phyloP scores from a whole-genome alignment of 306 rosid genomes.

The Medicago lupulina region DNA sequence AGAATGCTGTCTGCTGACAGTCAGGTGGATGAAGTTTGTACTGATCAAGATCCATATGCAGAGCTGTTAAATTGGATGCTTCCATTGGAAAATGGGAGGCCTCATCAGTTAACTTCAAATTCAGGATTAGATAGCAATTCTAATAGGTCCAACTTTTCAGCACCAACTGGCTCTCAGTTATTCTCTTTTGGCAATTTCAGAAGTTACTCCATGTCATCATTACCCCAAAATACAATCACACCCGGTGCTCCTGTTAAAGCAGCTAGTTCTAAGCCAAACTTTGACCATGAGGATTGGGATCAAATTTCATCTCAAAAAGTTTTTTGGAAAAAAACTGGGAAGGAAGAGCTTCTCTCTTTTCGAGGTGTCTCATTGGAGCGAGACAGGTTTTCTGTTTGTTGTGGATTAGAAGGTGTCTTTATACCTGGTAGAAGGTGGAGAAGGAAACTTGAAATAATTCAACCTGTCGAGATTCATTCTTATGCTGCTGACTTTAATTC shows the following conservation, averaged over 20 bases:
- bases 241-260: conserved; percentile 67
- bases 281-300: conserved; percentile 81
- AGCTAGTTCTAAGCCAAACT: conserved; percentile 77
- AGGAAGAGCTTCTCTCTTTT: conserved; percentile 79
- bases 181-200: conserved; percentile 75
- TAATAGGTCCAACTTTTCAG: conserved; percentile 57
- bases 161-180: conserved; percentile 74
- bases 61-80: conserved; percentile 88
- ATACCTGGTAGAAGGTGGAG: conserved; percentile 96
- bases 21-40: conserved; percentile 49
- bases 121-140: conserved; percentile 63
- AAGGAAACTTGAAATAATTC: conserved; percentile 87
- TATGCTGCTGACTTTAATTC: conserved; percentile 88
- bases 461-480: conserved; percentile 83
- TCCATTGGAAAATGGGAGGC: conserved; percentile 79
- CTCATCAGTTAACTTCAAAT: conserved; percentile 59
- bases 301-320: conserved; percentile 64
- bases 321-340: conserved; percentile 53
- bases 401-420: conserved; percentile 92
- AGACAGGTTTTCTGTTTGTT: conserved; percentile 87
- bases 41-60: conserved; percentile 72
- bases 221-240: conserved; percentile 67
- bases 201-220: conserved; percentile 96
- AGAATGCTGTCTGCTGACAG: conserved; percentile 51
- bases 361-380: conserved; percentile 87